Percentiles rank a stretch among this genome's conserved stretches.
phyloP scores from a whole-genome alignment of 2,329 filamentous ascomycete genomes.

The Aspergillus quadrilineatus region DNA sequence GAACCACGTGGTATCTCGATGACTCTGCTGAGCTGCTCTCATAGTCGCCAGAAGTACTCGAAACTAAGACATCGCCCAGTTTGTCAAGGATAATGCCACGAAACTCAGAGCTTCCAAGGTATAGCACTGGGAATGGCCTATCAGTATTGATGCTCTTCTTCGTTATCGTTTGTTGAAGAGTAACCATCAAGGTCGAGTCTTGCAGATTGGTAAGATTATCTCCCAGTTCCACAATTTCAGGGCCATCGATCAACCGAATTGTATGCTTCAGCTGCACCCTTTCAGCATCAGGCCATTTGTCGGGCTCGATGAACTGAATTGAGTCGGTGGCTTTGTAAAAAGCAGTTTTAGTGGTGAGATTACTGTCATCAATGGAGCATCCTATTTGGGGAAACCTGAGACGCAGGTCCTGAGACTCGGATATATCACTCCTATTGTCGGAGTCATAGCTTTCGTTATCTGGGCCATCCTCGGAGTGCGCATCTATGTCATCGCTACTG shows the following conservation, averaged over 20 bases:
- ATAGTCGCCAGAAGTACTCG: slow-evolving; percentile 35
- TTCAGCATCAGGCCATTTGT: slow-evolving; percentile 40
- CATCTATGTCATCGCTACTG: slow-evolving; percentile 35
- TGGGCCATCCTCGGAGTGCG: slow-evolving; percentile 31
- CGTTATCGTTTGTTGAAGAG: slow-evolving; percentile 47
- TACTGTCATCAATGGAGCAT: slow-evolving; percentile 36
- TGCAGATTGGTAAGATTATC: slow-evolving; percentile 27
- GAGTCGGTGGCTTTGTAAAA: slow-evolving; percentile 35
- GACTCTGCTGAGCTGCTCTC: slow-evolving; percentile 40
- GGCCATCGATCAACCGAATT: slow-evolving; percentile 37
- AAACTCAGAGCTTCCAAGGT: slow-evolving; percentile 40
- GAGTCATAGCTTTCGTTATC: slow-evolving; percentile 29
- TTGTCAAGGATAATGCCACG: slow-evolving; percentile 47
- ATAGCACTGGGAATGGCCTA: slow-evolving; percentile 47
- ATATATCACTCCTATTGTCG: slow-evolving; percentile 27
- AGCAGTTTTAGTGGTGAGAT: slow-evolving; percentile 34
- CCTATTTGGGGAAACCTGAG: slow-evolving; percentile 28
- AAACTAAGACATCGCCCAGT: slow-evolving; percentile 48
- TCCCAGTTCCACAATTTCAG: slow-evolving; percentile 31
- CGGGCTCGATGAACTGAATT: slow-evolving; percentile 46
- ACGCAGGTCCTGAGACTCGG: slow-evolving; percentile 32
- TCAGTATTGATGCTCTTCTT: slow-evolving; percentile 40
- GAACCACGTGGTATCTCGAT: slow-evolving; percentile 50
- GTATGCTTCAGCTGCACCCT: slow-evolving; percentile 45
- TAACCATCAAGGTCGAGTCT: slow-evolving; percentile 38